Base-by-base conservation (phyloP, 2,329 filamentous ascomycete genomes). In the Clonostachys rhizophaga region DNA sequence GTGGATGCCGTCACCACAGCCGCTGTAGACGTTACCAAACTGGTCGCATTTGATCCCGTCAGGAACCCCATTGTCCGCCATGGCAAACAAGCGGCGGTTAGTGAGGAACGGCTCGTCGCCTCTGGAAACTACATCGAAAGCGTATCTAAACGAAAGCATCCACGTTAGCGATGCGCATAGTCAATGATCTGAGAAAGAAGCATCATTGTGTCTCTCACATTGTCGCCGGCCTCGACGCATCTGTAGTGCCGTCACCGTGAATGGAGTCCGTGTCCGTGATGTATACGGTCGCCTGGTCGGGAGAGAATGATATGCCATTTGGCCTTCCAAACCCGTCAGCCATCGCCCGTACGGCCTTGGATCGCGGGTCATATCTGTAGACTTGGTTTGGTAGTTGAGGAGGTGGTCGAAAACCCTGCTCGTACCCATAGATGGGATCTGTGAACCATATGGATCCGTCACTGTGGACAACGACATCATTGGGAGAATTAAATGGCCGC, bases 21-120 rank as follows among this genome's bases (percentile, higher is more conserved):
- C 74, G 34, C 68, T 62, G 57, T 75, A 78, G 1, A 79, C 68
- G 46, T 77, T 75, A 1, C 74, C 75, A 5, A 65, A 45, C 0
- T 64, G 51, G 43, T 76, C 73, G 47, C 67, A 71, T 47, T 74
- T 73, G 47, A 76, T 72, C n/a, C 64, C 68, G 50, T 64, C 71
- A 0, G 76, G 76, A 4, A 76, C 64, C 0, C 74, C 74, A 0
- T 55, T 62, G 39, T 73, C 69, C 1, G 71, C 70, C 56, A 74
- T 71, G 3, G 74, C 72, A 49, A 81, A 81, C 0, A 79, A 55
- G 33, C 76, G 65, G 14, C 69, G 65, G 53, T 79, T 78, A 2
- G 52, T 58, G 20, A 79, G 58, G 40, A 72, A 70, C 0, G 68
- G 69, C n/a, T 64, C 49, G 4, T 54, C 52, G 12, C 52, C 52